Base-by-base conservation (phyloP, 345 rosid species). In the Aegle marmelos region DNA sequence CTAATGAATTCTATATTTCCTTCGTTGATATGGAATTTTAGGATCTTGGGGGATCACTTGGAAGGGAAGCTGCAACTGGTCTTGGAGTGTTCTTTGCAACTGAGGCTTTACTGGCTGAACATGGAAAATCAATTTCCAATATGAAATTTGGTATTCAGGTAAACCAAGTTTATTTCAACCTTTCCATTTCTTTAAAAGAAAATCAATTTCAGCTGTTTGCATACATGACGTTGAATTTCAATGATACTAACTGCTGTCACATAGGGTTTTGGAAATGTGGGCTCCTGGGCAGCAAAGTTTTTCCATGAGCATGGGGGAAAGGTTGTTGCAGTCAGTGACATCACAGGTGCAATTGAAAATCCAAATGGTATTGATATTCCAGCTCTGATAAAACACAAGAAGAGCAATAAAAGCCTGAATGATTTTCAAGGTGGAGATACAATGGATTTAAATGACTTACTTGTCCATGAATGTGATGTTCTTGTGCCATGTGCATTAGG, bases 201-300 rank as follows among this genome's bases (percentile, higher is more conserved):
- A 45, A 48, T 19, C 0, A 53, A 5, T n/a, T 41, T n/a, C 37
- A 31, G 7, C 14, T 76, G 64, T 34, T 70, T 70, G 9, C 25
- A 13, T 64, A 28, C 17, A 13, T 64, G 22, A 30, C 1, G 10
- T 75, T 17, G 9, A 21, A 48, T 45, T 14, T 67, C 65, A 76
- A 50, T 48, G 34, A 33, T 7, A 21, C 13, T 10, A 31, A 45
- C n/a, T 30, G 31, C 34, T 45, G 58, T 57, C 30, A n/a, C 28
- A 68, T 5, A 94, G 98, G 98, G 99, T 50, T 96, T 96, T 69
- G 98, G 98, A 39, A 96, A 96, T 78, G 99, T 96, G 60, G 98
- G 98, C 41, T 89, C 97, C 25, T 92, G 97, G 98, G 97, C 90
- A 7, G 89, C 98, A 11, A 90, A 79, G 82, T 82, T 96, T 62